Percentiles rank a stretch among this genome's conserved stretches.
Evolutionary conservation across 2,329 filamentous ascomycete species (phyloP).

Genomic region (Metarhizium robertsii): DNA sequence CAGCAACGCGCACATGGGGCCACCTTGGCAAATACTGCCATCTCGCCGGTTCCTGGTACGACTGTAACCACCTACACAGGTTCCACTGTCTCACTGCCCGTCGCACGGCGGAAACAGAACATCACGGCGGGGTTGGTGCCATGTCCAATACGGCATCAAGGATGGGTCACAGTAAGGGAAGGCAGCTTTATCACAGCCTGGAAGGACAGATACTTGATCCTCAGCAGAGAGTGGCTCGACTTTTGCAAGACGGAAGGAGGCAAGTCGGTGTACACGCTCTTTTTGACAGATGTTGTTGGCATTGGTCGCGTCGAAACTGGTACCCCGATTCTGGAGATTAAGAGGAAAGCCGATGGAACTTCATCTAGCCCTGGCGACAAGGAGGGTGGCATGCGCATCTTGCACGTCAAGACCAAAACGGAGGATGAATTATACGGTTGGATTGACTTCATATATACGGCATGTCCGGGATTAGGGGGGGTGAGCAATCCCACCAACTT

Average conservation of each 20-base stretch:
- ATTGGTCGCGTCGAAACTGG: constrained; percentile 84
- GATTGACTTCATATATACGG: constrained; percentile 94
- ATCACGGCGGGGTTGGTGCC: not conserved
- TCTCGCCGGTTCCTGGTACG: not conserved
- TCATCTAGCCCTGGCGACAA: constrained; percentile 65
- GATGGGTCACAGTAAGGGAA: constrained; percentile 78
- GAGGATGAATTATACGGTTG: constrained; percentile 96
- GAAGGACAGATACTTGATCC: constrained; percentile 83
- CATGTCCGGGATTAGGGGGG: constrained; percentile 94
- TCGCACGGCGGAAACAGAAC: not conserved
- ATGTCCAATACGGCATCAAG: constrained; percentile 40
- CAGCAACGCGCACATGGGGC: not conserved
- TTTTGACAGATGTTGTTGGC: constrained; percentile 75
- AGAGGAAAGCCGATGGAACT: constrained; percentile 56
- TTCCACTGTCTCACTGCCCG: not conserved
- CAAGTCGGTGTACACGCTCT: constrained; percentile 74
- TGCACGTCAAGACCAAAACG: constrained; percentile 84
- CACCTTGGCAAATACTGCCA: not conserved
- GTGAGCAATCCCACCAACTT: constrained; percentile 98
- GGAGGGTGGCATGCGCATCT: constrained; percentile 68
- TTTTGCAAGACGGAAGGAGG: constrained; percentile 85
- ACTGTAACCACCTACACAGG: not conserved
- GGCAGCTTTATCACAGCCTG: constrained; percentile 72
- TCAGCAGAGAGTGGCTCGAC: constrained; percentile 84
- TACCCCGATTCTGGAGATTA: constrained; percentile 90